phyloP scores from a whole-genome alignment of 495 filamentous ascomycete genomes.

The Cenococcum geophilum region DNA sequence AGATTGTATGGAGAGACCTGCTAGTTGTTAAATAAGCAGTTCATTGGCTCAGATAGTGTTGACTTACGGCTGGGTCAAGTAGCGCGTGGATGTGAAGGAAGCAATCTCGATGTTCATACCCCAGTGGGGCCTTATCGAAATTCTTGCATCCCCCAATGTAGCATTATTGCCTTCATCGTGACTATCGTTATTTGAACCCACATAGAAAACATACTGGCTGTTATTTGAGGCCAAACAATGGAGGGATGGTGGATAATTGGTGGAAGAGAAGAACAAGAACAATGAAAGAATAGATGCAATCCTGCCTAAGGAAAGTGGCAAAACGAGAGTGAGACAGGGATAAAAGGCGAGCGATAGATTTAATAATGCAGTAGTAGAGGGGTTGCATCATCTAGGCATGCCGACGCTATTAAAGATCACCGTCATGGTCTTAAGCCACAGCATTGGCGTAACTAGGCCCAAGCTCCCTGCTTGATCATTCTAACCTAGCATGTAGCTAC shows the following conservation, averaged over 20 bases:
- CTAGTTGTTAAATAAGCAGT: conserved; percentile 7
- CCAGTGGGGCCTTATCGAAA: conserved; percentile 10
- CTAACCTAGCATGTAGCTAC: no score
- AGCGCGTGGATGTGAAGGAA: conserved; percentile 43
- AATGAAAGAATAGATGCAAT: no score
- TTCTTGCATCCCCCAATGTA: conserved; percentile 3
- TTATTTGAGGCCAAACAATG: neutral
- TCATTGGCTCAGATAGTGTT: neutral
- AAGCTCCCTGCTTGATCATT: neutral
- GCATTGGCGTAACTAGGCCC: neutral
- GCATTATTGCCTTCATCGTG: conserved; percentile 9
- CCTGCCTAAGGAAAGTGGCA: no score
- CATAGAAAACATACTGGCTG: conserved; percentile 10
- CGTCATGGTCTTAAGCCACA: conserved; percentile 1
- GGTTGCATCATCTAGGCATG: neutral
- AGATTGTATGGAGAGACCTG: conserved; percentile 94
- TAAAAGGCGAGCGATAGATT: neutral
- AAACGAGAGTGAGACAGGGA: neutral
- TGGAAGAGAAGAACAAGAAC: no score
- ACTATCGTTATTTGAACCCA: conserved; percentile 29
- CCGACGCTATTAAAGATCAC: neutral
- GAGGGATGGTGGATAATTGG: neutral
- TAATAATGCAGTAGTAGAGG: neutral
- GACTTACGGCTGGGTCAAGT: conserved; percentile 81
- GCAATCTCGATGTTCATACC: conserved; percentile 53